Percentiles rank a stretch among this genome's conserved stretches.
Conservation (phyloP, 352 stramenopile species). For the Phytophthora hybrid region DNA sequence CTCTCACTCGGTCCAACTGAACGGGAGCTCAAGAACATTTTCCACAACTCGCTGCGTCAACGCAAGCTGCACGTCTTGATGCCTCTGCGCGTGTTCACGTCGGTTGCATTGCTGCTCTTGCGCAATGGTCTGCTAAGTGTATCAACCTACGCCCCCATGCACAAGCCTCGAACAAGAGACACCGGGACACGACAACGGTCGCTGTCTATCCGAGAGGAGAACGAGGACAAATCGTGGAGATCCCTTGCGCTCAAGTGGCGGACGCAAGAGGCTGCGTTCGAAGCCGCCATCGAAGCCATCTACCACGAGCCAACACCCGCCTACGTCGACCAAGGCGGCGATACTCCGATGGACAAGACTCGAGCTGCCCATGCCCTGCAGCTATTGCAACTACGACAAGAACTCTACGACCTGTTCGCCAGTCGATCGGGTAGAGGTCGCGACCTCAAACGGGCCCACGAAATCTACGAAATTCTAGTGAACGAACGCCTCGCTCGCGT, state of each 20-base stretch:
- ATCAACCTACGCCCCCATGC: conserved; percentile 53
- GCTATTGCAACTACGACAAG: conserved; percentile 60
- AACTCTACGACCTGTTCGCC: conserved; percentile 64
- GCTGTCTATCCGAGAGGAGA: conserved; percentile 38
- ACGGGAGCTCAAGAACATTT: conserved; percentile 71
- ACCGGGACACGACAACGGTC: conserved; percentile 20
- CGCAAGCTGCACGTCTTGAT: conserved; percentile 59
- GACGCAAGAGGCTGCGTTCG: conserved; percentile 56
- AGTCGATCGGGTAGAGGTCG: conserved; percentile 31
- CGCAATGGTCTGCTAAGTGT: conserved; percentile 69
- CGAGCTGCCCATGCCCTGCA: conserved; percentile 39
- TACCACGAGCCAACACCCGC: conserved; percentile 29
- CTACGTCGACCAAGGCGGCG: not conserved
- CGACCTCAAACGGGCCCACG: conserved; percentile 43
- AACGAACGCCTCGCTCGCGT: conserved; percentile 39
- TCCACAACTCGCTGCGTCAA: conserved; percentile 73
- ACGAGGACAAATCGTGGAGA: conserved; percentile 56
- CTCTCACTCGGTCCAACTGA: conserved; percentile 57
- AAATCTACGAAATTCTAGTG: conserved; percentile 47
- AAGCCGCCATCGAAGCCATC: conserved; percentile 58
- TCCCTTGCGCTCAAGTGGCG: conserved; percentile 66
- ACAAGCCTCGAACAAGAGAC: conserved; percentile 14
- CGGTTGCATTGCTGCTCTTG: conserved; percentile 66
- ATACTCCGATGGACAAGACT: conserved; percentile 11
- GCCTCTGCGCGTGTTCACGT: conserved; percentile 71